These are phyloP conservation scores for Dothistroma septosporum DNA, from an alignment of 2,329 filamentous ascomycete species.

Conservation along the genomic window DNA sequence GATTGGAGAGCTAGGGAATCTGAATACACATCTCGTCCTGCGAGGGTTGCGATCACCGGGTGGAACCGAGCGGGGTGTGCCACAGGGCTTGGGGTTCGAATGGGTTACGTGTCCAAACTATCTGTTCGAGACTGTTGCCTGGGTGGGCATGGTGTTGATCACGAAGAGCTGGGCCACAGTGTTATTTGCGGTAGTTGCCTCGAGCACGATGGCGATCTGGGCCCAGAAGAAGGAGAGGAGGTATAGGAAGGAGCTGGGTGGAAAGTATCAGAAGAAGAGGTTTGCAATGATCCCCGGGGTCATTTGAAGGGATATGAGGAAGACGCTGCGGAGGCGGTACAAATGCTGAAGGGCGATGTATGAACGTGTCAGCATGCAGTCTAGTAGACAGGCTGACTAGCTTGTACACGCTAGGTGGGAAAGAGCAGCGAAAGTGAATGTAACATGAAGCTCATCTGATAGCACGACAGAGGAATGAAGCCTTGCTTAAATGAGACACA, in stretches of 20 bases:
- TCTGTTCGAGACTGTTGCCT: constrained; percentile 83
- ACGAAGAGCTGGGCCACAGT: constrained; percentile 74
- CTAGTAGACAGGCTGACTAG: no score
- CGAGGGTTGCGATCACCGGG: constrained; percentile 72
- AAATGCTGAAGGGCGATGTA: no score
- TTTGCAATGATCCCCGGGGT: constrained; percentile 77
- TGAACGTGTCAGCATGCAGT: no score
- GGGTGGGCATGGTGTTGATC: constrained; percentile 76
- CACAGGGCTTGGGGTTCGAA: constrained; percentile 75
- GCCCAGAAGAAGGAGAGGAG: constrained; percentile 86
- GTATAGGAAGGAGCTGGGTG: constrained; percentile 85
- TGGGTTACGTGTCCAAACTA: constrained; percentile 96
- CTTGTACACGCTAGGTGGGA: no score
- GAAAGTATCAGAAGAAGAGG: constrained; percentile 93
- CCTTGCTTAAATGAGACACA: no score
- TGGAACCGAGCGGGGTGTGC: constrained; percentile 83
- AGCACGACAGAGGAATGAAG: no score
- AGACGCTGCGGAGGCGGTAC: no score
- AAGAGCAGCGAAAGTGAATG: no score
- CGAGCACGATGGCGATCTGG: constrained; percentile 79
- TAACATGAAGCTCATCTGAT: no score
- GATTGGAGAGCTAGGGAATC: constrained; percentile 76
- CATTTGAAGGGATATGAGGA: not conserved
- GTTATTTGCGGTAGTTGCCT: constrained; percentile 70
- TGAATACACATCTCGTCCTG: constrained; percentile 74